A percentile compares a stretch with the other conserved stretches of the same genome.
Evolutionary conservation across 805 yeast genomes (phyloP).

Genomic region (Teunomyces barrocoloradensis): DNA sequence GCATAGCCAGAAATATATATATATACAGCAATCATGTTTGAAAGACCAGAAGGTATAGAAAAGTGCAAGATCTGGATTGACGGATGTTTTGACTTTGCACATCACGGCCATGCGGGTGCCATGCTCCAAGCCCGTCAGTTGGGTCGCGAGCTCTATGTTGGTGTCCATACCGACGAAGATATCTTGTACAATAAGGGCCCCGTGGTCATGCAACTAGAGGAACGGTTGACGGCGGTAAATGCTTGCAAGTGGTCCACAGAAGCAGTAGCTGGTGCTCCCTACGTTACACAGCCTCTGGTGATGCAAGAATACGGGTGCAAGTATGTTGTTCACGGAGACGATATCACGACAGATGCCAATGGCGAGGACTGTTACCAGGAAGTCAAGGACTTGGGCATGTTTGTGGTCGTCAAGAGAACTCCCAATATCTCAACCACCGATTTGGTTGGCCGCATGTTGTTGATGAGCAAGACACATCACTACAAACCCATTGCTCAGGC

Average conservation of each 20-base stretch:
- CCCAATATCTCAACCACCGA: constrained; percentile 95
- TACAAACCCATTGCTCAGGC: constrained; percentile 25
- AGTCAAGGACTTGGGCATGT: constrained; percentile 81
- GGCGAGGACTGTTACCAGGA: constrained; percentile 90
- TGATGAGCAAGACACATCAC: constrained; percentile 60
- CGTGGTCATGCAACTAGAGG: constrained; percentile 83
- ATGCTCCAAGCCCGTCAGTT: constrained; percentile 87
- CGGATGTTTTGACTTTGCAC: constrained; percentile 97
- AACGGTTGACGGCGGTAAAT: constrained; percentile 78
- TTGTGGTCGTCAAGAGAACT: constrained; percentile 89
- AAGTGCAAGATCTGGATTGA: constrained; percentile 82
- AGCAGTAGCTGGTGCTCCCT: constrained; percentile 79
- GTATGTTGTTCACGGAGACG: constrained; percentile 98
- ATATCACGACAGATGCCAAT: constrained; percentile 92
- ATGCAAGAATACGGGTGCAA: constrained; percentile 73
- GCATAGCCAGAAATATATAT: background rate
- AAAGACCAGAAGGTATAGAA: constrained; percentile 42
- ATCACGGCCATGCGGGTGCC: constrained; percentile 97
- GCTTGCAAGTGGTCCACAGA: constrained; percentile 87
- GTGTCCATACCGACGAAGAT: constrained; percentile 91
- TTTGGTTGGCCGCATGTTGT: constrained; percentile 82
- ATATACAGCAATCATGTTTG: constrained; percentile 25
- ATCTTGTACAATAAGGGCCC: constrained; percentile 85
- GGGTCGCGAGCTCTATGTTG: constrained; percentile 75
- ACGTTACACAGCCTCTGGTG: constrained; percentile 82